Evolutionary conservation across 495 filamentous ascomycete species (phyloP), one percentile per base, ranked within the genome.

Genomic region (Tuber borchii): DNA sequence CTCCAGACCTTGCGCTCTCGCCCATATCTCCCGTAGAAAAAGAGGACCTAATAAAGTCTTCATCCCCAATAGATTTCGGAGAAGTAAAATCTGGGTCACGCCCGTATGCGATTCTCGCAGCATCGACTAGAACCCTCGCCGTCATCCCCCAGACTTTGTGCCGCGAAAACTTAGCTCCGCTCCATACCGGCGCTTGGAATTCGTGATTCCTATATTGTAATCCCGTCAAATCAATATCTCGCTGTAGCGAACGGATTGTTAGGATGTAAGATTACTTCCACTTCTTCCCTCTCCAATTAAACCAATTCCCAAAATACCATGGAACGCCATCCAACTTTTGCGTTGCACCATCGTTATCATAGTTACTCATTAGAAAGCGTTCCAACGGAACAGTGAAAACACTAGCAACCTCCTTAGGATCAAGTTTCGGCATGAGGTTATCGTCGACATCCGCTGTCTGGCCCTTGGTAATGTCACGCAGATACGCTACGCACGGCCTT

Each of bases 131-230:
- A 43, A 97, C 95, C 56, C 93, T 86, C 12, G 93, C 94, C 70
- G 94, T 97, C 92, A 97, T 94, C 31, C 94, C 94, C 86, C 92
- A 97, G 10, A 97, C 93, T 34, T 91, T 88, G 83, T 93, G 94
- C 26, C 90, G 86, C 70, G 85, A 86, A 14, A 88, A 76, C 26
- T 85, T 82, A 1, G 83, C 81, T 2, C 83, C 65, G 34, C 86
- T 84, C 88, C 87, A 74, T 83, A 93, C 87, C 0, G 93, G 93
- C 19, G 96, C 92, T 84, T 91, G 91, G 86, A 97, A 97, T 83
- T 94, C 93, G 81, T 97, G 93, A 88, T 95, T 91, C 80, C 89
- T 79, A 26, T 26, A 31, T n/a, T 9, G 20, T 76, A 14, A 76
- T 40, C 68, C 14, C 44, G 17, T 3, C 22, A 71, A 75, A 51